Percentiles rank a stretch among this genome's conserved stretches.
phyloP scores from a whole-genome alignment of 2,329 filamentous ascomycete genomes.

The Colletotrichum sp. region DNA sequence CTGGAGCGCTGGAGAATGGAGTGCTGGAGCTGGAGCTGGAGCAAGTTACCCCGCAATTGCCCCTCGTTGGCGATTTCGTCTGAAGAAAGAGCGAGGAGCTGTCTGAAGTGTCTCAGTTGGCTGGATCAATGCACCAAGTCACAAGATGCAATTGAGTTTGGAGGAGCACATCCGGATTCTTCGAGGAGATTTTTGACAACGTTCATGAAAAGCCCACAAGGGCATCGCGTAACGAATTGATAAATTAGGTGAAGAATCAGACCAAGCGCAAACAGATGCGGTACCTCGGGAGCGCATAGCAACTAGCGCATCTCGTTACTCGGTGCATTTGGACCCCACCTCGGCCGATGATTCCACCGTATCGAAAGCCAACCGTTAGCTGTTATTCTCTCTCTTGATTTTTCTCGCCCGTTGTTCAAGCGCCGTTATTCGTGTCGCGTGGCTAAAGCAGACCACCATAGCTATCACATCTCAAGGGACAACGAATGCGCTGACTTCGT shows the following conservation, averaged over 20 bases:
- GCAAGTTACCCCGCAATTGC: conserved; percentile 20
- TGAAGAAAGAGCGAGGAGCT: not conserved
- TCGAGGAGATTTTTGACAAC: rapidly evolving
- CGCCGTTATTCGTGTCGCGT: not conserved
- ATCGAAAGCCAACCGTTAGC: not conserved
- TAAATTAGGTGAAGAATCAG: not conserved
- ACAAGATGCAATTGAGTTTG: not conserved
- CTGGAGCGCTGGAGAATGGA: not conserved
- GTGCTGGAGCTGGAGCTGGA: not conserved
- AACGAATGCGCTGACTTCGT: not conserved
- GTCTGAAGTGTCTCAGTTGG: not conserved
- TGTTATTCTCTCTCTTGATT: not conserved
- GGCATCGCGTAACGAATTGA: not conserved
- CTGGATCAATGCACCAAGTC: not conserved
- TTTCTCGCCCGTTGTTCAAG: not conserved
- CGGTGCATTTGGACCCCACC: not conserved
- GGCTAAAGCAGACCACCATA: not conserved
- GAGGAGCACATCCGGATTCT: not conserved
- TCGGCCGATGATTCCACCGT: not conserved
- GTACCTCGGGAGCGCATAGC: not conserved
- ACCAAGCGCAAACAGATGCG: not conserved
- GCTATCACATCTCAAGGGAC: not conserved
- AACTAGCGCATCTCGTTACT: not conserved
- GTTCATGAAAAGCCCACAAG: not conserved
- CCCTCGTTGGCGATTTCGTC: conserved; percentile 9